Conservation (phyloP, 345 rosid species). For the Lagerstroemia speciosa region DNA sequence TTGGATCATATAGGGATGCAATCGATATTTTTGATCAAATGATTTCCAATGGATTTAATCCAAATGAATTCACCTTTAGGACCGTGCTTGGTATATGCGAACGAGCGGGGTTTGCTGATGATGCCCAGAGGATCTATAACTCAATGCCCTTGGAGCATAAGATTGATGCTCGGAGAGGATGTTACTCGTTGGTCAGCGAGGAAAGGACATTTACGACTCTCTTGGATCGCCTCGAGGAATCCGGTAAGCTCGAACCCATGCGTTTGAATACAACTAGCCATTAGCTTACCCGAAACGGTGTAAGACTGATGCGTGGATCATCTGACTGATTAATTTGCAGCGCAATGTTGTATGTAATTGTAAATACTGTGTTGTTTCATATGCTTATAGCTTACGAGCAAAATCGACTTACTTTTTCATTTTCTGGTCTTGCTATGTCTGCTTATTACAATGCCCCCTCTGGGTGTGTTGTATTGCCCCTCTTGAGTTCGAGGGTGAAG, state of each 20-base stretch:
- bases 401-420: too few species aligned
- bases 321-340: background rate
- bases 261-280: slow-evolving; percentile 1
- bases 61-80: slow-evolving; percentile 56
- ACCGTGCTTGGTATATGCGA: slow-evolving; percentile 55
- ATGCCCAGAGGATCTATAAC: slow-evolving; percentile 45
- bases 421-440: background rate
- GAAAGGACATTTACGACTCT: slow-evolving; percentile 30
- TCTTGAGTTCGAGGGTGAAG: background rate
- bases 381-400: too few species aligned
- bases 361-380: too few species aligned
- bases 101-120: slow-evolving; percentile 61
- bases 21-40: slow-evolving; percentile 47
- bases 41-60: slow-evolving; percentile 47
- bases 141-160: slow-evolving; percentile 38
- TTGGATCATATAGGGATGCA: slow-evolving; percentile 37
- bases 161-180: slow-evolving; percentile 38
- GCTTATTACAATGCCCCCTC: slow-evolving; percentile 19
- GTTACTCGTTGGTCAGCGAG: slow-evolving; percentile 22
- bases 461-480: slow-evolving; percentile 16
- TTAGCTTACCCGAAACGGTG: background rate
- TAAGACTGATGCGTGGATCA: background rate
- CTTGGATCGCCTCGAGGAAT: slow-evolving; percentile 30
- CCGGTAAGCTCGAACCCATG: slow-evolving; percentile 32
- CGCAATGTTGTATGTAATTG: too few species aligned